Conservation (phyloP, 2,329 filamentous ascomycete genomes). For the Ophiocordyceps camponoti-leonardi region DNA sequence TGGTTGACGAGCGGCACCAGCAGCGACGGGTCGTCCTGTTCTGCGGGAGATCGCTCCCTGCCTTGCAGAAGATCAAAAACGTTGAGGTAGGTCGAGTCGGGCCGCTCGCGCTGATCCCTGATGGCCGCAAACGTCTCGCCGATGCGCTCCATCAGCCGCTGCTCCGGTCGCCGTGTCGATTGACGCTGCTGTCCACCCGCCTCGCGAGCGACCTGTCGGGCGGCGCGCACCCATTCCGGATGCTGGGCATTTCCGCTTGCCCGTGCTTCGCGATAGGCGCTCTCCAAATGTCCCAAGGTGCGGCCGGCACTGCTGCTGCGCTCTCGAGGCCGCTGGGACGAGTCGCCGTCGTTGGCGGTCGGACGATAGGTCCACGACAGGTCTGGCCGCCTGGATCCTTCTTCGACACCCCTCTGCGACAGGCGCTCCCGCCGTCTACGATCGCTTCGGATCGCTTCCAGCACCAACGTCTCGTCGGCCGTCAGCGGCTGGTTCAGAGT, state of each 20-base stretch:
- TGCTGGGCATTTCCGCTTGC: conserved; percentile 5
- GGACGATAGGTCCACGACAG: conserved; percentile 6
- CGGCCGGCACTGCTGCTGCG: conserved; percentile 19
- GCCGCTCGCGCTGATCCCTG: conserved; percentile 17
- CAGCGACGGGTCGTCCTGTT: conserved; percentile 18
- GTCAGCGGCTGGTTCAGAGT: conserved; percentile 33
- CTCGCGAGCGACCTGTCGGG: conserved; percentile 15
- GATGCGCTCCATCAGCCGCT: conserved; percentile 16
- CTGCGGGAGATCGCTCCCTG: conserved; percentile 12
- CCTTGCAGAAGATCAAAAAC: conserved; percentile 20
- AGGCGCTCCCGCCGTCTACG: conserved; percentile 31
- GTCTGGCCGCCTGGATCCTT: conserved; percentile 7
- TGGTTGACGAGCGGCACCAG: conserved; percentile 20
- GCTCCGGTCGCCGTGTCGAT: conserved; percentile 9
- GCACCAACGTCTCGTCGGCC: conserved; percentile 34
- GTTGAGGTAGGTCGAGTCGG: conserved; percentile 18
- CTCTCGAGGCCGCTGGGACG: conserved; percentile 11
- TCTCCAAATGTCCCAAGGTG: conserved; percentile 21
- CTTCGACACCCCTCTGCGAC: conserved; percentile 7
- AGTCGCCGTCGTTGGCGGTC: conserved; percentile 8
- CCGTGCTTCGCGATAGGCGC: conserved; percentile 19
- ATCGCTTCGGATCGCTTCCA: conserved; percentile 37
- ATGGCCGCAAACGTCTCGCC: conserved; percentile 18
- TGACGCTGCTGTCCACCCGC: conserved; percentile 3
- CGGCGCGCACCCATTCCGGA: conserved; percentile 15